Evolutionary conservation across 169 alveolate genomes (phyloP).

Genomic region (Plasmodium blacklocki): DNA sequence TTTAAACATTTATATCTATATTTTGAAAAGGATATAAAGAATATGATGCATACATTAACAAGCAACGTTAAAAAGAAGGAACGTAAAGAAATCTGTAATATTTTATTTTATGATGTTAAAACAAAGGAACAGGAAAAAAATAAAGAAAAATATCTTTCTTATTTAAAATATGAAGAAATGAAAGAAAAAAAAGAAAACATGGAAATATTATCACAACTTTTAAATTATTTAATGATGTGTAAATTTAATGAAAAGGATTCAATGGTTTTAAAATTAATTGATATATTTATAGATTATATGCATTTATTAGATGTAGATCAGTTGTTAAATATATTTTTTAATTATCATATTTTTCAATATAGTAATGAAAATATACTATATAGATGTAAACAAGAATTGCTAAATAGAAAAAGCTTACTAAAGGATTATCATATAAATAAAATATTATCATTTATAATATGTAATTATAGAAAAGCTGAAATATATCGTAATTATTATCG

Average conservation of each 20-base stretch:
- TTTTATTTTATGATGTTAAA: constrained; percentile 51
- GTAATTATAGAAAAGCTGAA: constrained; percentile 14
- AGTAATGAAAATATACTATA: neutral
- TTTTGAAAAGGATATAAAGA: constrained; percentile 41
- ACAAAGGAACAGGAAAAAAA: constrained; percentile 52
- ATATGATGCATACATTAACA: neutral
- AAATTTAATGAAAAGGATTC: constrained; percentile 23
- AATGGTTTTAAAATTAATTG: constrained; percentile 5
- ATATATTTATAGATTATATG: constrained; percentile 11
- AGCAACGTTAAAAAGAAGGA: neutral
- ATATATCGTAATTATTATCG: constrained; percentile 18
- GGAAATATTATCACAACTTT: constrained; percentile 15
- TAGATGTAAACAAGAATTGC: constrained; percentile 46
- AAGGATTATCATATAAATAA: constrained; percentile 47
- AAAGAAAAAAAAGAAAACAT: constrained; percentile 32
- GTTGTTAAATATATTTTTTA: constrained; percentile 23
- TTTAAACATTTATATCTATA: neutral
- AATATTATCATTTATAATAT: constrained; percentile 29
- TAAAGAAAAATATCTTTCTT: constrained; percentile 49
- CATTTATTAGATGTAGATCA: constrained; percentile 30
- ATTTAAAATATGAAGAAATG: constrained; percentile 24
- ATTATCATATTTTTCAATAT: constrained; percentile 5
- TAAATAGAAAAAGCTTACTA: constrained; percentile 20
- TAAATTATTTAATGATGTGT: constrained; percentile 26
- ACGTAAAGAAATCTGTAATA: constrained; percentile 7